A percentile compares a stretch with the other conserved stretches of the same genome.
These are phyloP conservation scores for Russula virescens DNA, from an alignment of 768 basidiomycete genomes.

Conservation along the genomic window DNA sequence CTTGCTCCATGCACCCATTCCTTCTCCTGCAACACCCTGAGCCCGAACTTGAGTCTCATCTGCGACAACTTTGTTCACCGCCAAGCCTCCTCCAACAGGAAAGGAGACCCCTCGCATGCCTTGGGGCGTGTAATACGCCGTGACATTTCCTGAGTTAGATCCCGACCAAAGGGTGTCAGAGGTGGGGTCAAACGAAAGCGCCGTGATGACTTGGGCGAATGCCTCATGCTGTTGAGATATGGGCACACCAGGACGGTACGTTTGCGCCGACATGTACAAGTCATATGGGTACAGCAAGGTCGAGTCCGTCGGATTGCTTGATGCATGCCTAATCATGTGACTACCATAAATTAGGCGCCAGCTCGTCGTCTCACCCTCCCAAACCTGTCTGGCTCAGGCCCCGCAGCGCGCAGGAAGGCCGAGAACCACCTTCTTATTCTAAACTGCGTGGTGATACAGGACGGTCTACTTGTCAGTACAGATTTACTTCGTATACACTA, in stretches of 20 bases:
- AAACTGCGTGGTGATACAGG: constrained; percentile 8
- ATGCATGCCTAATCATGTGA: background rate
- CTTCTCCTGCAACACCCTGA: constrained; percentile 50
- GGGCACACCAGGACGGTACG: constrained; percentile 26
- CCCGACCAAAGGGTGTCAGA: constrained; percentile 90
- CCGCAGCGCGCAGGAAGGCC: too few species aligned
- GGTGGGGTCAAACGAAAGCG: constrained; percentile 84
- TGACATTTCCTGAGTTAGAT: constrained; percentile 60
- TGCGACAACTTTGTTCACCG: constrained; percentile 67
- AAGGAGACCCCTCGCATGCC: constrained; percentile 68
- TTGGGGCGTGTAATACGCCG: constrained; percentile 58
- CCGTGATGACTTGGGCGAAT: constrained; percentile 52
- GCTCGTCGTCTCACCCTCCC: too few species aligned
- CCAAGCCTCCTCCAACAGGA: constrained; percentile 58
- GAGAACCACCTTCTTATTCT: constrained; percentile 15
- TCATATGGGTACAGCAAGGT: background rate
- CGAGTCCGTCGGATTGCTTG: background rate
- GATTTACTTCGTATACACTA: constrained; percentile 16
- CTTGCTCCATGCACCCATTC: constrained; percentile 76
- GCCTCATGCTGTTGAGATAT: constrained; percentile 26
- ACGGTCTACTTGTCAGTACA: constrained; percentile 13
- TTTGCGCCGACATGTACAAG: constrained; percentile 20
- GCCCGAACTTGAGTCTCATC: constrained; percentile 79
- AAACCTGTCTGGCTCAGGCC: too few species aligned
- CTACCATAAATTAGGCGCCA: background rate